A percentile compares a stretch with the other conserved stretches of the same genome.
phyloP scores from a whole-genome alignment of 768 basidiomycete genomes.

The Paxillus involutus region DNA sequence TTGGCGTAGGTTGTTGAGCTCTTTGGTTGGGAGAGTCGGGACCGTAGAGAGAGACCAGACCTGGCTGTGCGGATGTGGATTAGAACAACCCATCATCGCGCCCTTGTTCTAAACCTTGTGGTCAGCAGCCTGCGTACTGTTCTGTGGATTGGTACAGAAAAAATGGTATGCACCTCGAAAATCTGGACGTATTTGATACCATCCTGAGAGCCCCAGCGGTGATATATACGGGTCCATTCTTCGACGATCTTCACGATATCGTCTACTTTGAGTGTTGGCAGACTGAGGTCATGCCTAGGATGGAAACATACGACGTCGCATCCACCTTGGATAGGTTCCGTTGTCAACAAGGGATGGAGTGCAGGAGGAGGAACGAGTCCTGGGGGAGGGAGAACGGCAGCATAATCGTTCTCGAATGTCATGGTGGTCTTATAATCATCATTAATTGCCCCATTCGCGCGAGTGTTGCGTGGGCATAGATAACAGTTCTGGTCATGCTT shows the following conservation, averaged over 20 bases:
- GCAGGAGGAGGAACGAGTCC: slow-evolving; percentile 50
- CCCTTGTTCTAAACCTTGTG: slow-evolving; percentile 74
- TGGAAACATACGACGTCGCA: slow-evolving; percentile 90
- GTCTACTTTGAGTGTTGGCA: slow-evolving; percentile 57
- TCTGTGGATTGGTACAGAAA: not conserved
- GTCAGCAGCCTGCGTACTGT: slow-evolving; percentile 1
- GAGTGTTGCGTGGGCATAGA: slow-evolving; percentile 82
- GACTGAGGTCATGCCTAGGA: slow-evolving; percentile 81
- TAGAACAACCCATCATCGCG: slow-evolving; percentile 92
- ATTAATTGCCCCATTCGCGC: slow-evolving; percentile 72
- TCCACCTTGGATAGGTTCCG: slow-evolving; percentile 73
- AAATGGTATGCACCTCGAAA: slow-evolving; percentile 63
- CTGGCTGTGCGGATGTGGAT: slow-evolving; percentile 93
- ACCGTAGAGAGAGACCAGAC: slow-evolving; percentile 78
- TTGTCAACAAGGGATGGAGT: slow-evolving; percentile 59
- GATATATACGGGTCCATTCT: slow-evolving; percentile 73
- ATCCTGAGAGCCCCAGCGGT: slow-evolving; percentile 54
- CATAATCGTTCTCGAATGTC: slow-evolving; percentile 81
- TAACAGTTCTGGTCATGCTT: slow-evolving; percentile 75
- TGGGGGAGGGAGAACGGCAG: slow-evolving; percentile 71
- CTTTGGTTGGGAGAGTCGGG: slow-evolving; percentile 68
- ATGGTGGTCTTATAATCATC: slow-evolving; percentile 65
- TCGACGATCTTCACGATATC: slow-evolving; percentile 68
- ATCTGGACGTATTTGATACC: slow-evolving; percentile 84
- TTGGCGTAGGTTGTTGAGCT: slow-evolving; percentile 54